phyloP scores from a whole-genome alignment of 129 eudicot genomes.

The Apium graveolens region DNA sequence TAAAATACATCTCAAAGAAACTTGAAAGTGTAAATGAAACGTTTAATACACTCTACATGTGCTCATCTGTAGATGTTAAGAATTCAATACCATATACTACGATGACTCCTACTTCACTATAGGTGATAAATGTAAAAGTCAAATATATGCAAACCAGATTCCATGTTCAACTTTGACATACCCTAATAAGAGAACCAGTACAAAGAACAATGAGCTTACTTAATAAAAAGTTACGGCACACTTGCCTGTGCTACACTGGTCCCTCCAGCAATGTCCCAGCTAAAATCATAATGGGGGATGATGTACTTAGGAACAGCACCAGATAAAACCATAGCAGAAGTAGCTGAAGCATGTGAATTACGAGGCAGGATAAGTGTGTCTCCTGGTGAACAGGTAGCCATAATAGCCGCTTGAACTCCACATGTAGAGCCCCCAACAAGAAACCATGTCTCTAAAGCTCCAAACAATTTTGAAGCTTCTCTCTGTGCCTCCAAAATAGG shows the following conservation, averaged over 20 bases:
- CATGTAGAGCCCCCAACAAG: constrained; percentile 84
- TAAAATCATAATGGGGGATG: constrained; percentile 44
- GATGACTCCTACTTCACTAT: neutral
- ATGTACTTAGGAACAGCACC: constrained; percentile 67
- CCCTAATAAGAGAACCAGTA: neutral
- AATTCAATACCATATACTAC: neutral
- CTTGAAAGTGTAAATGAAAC: neutral
- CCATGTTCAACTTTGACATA: neutral
- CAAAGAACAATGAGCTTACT: neutral
- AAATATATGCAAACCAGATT: neutral
- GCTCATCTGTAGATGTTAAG: neutral
- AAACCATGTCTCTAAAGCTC: constrained; percentile 83
- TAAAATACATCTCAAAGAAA: neutral
- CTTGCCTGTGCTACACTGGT: constrained; percentile 68
- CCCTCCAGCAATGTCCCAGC: constrained; percentile 65
- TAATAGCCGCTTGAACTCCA: constrained; percentile 72
- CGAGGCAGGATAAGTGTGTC: constrained; percentile 63
- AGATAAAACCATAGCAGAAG: constrained; percentile 65
- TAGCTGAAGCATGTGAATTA: constrained; percentile 60
- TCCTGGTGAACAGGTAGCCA: constrained; percentile 83
- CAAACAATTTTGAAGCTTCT: constrained; percentile 64
- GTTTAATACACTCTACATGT: neutral
- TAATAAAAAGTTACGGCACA: neutral
- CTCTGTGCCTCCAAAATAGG: constrained; percentile 74
- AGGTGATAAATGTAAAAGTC: neutral